These are phyloP conservation scores for Boletus mariae DNA, from an alignment of 1,284 basidiomycete genomes.

Conservation along the genomic window DNA sequence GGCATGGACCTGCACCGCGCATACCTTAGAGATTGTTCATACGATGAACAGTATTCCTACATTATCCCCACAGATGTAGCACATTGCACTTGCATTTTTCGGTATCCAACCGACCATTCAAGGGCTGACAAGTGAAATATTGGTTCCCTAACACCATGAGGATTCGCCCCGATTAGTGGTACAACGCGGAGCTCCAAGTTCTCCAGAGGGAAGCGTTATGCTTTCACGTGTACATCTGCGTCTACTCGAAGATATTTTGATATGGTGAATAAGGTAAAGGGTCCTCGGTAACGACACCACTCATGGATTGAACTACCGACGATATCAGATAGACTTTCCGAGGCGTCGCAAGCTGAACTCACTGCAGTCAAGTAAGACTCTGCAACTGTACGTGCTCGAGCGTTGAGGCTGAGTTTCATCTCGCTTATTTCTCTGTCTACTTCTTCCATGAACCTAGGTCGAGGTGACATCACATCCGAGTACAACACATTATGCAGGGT, in stretches of 20 bases:
- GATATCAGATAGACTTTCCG: slow-evolving; percentile 6
- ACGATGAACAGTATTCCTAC: slow-evolving; percentile 15
- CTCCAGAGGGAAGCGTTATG: slow-evolving; percentile 5
- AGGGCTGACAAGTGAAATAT: neutral
- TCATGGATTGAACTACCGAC: slow-evolving; percentile 23
- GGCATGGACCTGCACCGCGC: slow-evolving; percentile 25
- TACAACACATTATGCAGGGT: neutral
- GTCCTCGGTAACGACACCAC: neutral
- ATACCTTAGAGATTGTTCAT: slow-evolving; percentile 21
- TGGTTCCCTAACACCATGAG: neutral
- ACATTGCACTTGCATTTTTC: slow-evolving; percentile 18
- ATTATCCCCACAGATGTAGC: slow-evolving; percentile 23
- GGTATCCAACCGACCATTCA: slow-evolving; percentile 4
- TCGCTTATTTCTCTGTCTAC: slow-evolving; percentile 91
- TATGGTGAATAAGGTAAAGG: slow-evolving; percentile 12
- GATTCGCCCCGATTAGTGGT: slow-evolving; percentile 7
- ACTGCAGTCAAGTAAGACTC: slow-evolving; percentile 83
- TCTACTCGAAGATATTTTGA: slow-evolving; percentile 18
- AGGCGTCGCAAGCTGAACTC: slow-evolving; percentile 29
- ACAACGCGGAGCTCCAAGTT: slow-evolving; percentile 11
- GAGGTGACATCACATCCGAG: neutral
- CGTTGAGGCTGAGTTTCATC: slow-evolving; percentile 91
- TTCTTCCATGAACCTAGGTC: slow-evolving; percentile 90
- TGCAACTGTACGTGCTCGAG: slow-evolving; percentile 94
- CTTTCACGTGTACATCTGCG: slow-evolving; percentile 18